A percentile compares a stretch with the other conserved stretches of the same genome.
These are phyloP conservation scores for Rhodosporidiobolus odoratus DNA, from an alignment of 768 basidiomycete species.

Conservation along the genomic window DNA sequence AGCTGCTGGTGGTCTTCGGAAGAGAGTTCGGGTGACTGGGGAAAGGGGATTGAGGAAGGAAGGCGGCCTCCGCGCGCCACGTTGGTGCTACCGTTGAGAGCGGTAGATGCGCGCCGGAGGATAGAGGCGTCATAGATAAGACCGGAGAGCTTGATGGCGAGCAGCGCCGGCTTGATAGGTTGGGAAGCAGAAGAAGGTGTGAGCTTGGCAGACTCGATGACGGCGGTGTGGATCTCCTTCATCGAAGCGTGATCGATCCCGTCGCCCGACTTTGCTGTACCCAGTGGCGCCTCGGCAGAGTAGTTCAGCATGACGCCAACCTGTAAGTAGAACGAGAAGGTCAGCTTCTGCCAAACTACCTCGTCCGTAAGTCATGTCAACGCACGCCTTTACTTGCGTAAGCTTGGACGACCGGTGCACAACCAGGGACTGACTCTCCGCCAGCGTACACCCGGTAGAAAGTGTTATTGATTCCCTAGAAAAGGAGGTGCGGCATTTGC, in stretches of 20 bases:
- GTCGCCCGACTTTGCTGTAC: neutral
- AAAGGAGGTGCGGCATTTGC: neutral
- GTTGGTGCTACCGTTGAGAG: slow-evolving; percentile 9
- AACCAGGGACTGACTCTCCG: slow-evolving; percentile 33
- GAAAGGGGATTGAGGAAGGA: slow-evolving; percentile 17
- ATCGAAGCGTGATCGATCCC: slow-evolving; percentile 27
- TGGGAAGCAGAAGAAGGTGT: neutral
- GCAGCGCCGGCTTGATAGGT: slow-evolving; percentile 33
- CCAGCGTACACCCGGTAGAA: slow-evolving; percentile 41
- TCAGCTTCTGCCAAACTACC: no score
- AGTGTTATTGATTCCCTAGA: slow-evolving; percentile 38
- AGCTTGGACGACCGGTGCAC: slow-evolving; percentile 6
- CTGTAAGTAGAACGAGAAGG: neutral
- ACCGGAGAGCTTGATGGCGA: slow-evolving; percentile 42
- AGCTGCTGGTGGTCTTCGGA: slow-evolving; percentile 38
- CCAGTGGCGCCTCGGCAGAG: slow-evolving; percentile 38
- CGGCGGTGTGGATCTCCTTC: slow-evolving; percentile 27
- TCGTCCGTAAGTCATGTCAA: no score
- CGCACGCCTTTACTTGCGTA: slow-evolving; percentile 25
- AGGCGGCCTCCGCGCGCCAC: slow-evolving; percentile 14
- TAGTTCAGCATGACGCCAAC: slow-evolving; percentile 41
- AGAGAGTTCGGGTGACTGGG: slow-evolving; percentile 28
- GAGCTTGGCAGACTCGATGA: slow-evolving; percentile 30
- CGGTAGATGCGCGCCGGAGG: slow-evolving; percentile 30
- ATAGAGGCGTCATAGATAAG: slow-evolving; percentile 33